Conservation (phyloP, 225 moss, liverwort and hornwort species). For the Pleurozium schreberi region DNA sequence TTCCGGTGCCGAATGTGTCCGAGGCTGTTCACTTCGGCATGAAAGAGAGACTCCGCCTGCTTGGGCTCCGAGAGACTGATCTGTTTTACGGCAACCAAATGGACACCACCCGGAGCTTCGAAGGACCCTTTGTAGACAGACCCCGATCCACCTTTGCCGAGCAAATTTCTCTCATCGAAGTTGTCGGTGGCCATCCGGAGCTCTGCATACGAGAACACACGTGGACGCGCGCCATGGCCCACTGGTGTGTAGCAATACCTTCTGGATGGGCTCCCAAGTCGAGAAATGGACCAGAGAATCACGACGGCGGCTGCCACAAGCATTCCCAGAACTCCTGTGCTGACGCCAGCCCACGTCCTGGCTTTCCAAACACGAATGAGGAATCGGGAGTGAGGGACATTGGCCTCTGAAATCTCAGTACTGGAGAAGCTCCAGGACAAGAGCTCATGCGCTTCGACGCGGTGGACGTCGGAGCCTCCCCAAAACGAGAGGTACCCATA, state of each 20-base stretch:
- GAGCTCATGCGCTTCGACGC: neutral
- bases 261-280: neutral
- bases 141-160: neutral
- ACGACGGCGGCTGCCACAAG: neutral
- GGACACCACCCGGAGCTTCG: neutral
- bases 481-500: neutral
- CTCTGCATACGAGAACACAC: constrained; percentile 9
- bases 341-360: neutral
- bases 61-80: neutral
- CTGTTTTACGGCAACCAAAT: neutral
- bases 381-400: neutral
- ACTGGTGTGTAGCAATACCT: neutral
- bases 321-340: neutral
- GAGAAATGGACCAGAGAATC: neutral
- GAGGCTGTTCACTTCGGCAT: neutral
- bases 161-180: neutral
- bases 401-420: neutral
- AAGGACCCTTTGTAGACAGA: neutral
- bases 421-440: neutral
- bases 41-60: neutral
- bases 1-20: neutral
- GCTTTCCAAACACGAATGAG: neutral
- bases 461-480: neutral
- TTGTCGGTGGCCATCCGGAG: neutral
- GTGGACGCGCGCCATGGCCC: neutral